Evolutionary conservation across 768 basidiomycete species (phyloP).

Genomic region (Mycena amicta): DNA sequence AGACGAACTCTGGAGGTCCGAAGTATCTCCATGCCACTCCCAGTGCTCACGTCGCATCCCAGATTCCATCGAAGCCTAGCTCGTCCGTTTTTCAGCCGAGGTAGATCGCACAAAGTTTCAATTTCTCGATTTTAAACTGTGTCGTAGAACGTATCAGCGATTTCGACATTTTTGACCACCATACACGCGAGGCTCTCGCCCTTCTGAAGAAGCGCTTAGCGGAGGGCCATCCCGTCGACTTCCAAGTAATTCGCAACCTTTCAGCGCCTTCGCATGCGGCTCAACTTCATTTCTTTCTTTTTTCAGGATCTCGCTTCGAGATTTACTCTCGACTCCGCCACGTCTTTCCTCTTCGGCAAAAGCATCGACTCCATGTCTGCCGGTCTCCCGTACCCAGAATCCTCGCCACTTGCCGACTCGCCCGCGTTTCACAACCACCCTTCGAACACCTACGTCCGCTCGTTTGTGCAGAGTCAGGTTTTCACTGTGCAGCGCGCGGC

Average conservation of each 20-base stretch:
- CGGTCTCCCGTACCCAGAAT: conserved; percentile 49
- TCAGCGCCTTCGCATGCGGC: background rate
- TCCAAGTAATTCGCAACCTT: conserved; percentile 56
- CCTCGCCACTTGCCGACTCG: conserved; percentile 12
- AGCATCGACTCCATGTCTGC: conserved; percentile 49
- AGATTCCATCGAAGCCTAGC: conserved; percentile 69
- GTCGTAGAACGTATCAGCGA: conserved; percentile 53
- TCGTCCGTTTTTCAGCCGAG: conserved; percentile 66
- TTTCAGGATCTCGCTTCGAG: conserved; percentile 49
- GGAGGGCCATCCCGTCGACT: conserved; percentile 55
- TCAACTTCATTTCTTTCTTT: background rate
- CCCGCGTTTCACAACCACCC: conserved; percentile 11
- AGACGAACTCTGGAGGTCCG: conserved; percentile 67
- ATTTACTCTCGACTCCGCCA: conserved; percentile 63
- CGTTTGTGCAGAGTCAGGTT: conserved; percentile 52
- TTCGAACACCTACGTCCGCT: conserved; percentile 40
- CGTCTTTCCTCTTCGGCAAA: conserved; percentile 58
- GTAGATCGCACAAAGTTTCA: background rate
- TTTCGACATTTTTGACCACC: conserved; percentile 63
- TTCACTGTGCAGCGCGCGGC: conserved; percentile 40
- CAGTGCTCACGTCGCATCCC: no score
- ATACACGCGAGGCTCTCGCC: conserved; percentile 48
- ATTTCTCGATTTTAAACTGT: background rate
- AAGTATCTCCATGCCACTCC: no score
- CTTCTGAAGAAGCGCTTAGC: conserved; percentile 46